Base-by-base conservation (phyloP, 225 moss, liverwort and hornwort genomes). In the Thuidium tamariscinum region DNA sequence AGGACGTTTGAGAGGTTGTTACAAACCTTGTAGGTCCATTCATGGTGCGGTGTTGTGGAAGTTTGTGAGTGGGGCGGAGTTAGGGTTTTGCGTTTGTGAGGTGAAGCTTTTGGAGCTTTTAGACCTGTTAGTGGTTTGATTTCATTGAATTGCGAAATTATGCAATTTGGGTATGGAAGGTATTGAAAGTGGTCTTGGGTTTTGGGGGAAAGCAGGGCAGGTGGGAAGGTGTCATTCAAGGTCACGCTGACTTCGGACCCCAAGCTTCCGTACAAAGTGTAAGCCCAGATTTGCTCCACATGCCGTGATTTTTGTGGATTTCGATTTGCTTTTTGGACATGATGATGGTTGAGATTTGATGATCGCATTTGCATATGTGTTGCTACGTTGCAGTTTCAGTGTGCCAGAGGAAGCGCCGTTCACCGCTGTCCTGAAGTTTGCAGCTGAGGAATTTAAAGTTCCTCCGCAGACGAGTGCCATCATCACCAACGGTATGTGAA, bases 241-340 rank as follows among this genome's bases (percentile, higher is more conserved):
- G 98, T 98, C 91, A 97, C 95, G 49, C 93, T 98, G 52, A 98
- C 98, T 52, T 98, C 98, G 36, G 98, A 98, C 89, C 98, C 98
- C 88, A 98, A 98, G 92, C 98, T 98, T 74, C 98, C 98, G 11
- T 98, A 95, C 88, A 98, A 97, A 96, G 94, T 98, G 98, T 98
- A 94, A 92, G 92, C 59, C 74, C 62, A 32, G 37, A 82, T 27
- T 44, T 82, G 54, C 80, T 44, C 32, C 49, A 16, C 52, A 21
- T 79, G 41, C 12, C 66, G 21, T 83, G 59, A 30, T 63, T 77
- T n/a, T 27, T 54, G 41, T 44, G 68, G 30, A 52, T 80, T 61
- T 59, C n/a, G 62, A 63, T 29, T 42, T 13, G 34, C 39, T 73
- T 66, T 79, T 34, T 3, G 36, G 65, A 44, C 3, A 79, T 12